Conservation (phyloP, 2,329 filamentous ascomycete genomes). For the Trichoderma asperellum region DNA sequence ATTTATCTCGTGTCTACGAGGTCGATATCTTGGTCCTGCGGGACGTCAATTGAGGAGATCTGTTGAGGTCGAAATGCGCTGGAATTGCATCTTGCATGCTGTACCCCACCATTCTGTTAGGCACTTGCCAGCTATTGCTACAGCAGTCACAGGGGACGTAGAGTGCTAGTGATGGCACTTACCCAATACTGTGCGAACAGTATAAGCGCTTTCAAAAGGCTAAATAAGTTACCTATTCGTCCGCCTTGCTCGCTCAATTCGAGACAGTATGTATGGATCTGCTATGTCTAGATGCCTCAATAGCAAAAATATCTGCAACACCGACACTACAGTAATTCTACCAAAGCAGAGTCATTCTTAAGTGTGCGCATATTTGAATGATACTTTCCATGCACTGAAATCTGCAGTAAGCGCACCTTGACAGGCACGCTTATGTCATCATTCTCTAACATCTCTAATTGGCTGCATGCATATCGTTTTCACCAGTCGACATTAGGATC, state of each 20-base stretch:
- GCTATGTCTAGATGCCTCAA: background rate
- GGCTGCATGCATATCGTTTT: slow-evolving; percentile 14
- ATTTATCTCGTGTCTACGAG: background rate
- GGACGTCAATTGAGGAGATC: slow-evolving; percentile 1
- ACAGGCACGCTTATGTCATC: slow-evolving; percentile 26
- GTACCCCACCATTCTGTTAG: background rate
- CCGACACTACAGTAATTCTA: too few relatives aligned
- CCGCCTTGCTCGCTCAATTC: background rate
- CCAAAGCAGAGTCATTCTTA: background rate
- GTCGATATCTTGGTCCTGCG: background rate
- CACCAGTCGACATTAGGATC: background rate
- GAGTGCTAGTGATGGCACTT: background rate
- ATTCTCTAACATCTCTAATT: slow-evolving; percentile 2
- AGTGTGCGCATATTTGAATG: background rate
- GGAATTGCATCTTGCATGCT: slow-evolving; percentile 1
- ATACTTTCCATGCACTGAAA: background rate
- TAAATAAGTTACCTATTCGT: background rate
- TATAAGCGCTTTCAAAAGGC: background rate
- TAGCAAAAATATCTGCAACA: background rate
- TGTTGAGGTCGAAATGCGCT: background rate
- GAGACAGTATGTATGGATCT: background rate
- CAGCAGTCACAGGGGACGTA: background rate
- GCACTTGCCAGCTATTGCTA: background rate
- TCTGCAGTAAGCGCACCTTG: background rate
- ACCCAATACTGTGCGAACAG: background rate